These are phyloP conservation scores for Coemansia biformis DNA, from an alignment of 192 early-diverging fungal genomes.

Conservation along the genomic window DNA sequence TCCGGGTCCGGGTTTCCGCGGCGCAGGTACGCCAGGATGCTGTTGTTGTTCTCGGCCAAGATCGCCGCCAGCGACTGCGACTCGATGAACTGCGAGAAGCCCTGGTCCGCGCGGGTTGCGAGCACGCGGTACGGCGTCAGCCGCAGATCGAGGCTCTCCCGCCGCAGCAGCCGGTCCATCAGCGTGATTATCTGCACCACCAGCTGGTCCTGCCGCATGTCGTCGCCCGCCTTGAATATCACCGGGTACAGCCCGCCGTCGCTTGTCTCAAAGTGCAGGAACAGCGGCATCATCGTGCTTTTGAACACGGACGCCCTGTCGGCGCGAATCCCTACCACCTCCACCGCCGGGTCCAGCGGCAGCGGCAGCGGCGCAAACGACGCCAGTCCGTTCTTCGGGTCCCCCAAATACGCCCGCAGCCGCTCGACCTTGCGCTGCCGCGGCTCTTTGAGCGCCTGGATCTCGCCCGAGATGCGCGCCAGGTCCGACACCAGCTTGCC, in stretches of 20 bases:
- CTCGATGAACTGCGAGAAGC: slow-evolving; percentile 92
- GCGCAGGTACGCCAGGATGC: slow-evolving; percentile 74
- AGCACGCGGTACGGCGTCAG: slow-evolving; percentile 94
- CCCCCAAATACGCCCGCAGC: slow-evolving; percentile 67
- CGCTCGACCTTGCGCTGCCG: slow-evolving; percentile 87
- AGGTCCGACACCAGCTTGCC: slow-evolving; percentile 76
- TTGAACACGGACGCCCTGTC: slow-evolving; percentile 85
- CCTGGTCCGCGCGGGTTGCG: slow-evolving; percentile 91
- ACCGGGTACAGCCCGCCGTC: slow-evolving; percentile 89
- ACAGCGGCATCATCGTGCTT: slow-evolving; percentile 80
- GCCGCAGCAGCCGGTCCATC: slow-evolving; percentile 91
- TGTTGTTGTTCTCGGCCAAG: slow-evolving; percentile 79
- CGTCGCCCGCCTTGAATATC: slow-evolving; percentile 98
- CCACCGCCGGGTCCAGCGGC: slow-evolving; percentile 84
- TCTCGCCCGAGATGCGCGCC: slow-evolving; percentile 65
- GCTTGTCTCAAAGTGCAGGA: slow-evolving; percentile 73
- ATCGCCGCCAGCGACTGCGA: slow-evolving; percentile 85
- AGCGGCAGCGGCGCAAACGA: slow-evolving; percentile 81
- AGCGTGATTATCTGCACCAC: slow-evolving; percentile 96
- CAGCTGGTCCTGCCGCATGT: slow-evolving; percentile 94
- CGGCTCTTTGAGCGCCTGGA: slow-evolving; percentile 74
- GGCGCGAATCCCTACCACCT: slow-evolving; percentile 82
- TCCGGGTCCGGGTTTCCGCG: slow-evolving; percentile 64
- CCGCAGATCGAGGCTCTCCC: slow-evolving; percentile 92
- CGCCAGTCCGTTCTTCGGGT: slow-evolving; percentile 76